A percentile compares a stretch with the other conserved stretches of the same genome.
Evolutionary conservation across 2,329 filamentous ascomycete species (phyloP).

Genomic region (Ceratocystis colombiana): DNA sequence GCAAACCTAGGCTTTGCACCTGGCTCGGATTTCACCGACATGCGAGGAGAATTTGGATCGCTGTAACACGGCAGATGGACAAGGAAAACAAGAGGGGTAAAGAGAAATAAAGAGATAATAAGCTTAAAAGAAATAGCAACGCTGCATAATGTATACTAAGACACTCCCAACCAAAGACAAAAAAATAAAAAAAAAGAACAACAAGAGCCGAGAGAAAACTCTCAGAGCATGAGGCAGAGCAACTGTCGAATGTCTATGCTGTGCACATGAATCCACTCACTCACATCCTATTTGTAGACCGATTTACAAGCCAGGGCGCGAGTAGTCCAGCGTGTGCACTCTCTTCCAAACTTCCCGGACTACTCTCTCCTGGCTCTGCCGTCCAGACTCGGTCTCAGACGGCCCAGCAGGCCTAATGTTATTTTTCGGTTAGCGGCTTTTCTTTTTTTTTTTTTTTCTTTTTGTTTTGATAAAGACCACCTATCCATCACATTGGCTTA

Average conservation of each 20-base stretch:
- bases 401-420: slow-evolving; percentile 51
- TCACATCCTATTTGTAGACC: too few relatives aligned
- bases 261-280: neutral
- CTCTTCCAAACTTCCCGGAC: slow-evolving; percentile 64
- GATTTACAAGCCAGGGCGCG: slow-evolving; percentile 33
- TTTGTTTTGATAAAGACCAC: neutral
- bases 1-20: slow-evolving; percentile 56
- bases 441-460: neutral
- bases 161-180: neutral
- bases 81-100: neutral
- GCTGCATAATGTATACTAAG: slow-evolving; percentile 11
- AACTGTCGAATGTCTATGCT: neutral
- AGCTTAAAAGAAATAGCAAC: slow-evolving; percentile 7
- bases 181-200: neutral
- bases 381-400: slow-evolving; percentile 50
- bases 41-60: slow-evolving; percentile 36
- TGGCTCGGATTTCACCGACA: slow-evolving; percentile 48
- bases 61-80: slow-evolving; percentile 23
- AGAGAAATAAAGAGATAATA: slow-evolving; percentile 4
- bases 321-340: slow-evolving; percentile 56
- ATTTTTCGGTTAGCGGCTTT: slow-evolving; percentile 3
- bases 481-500: slow-evolving; percentile 30
- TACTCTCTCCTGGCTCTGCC: slow-evolving; percentile 57
- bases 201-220: neutral
- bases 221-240: neutral